These are phyloP conservation scores for Clavaria fumosa DNA, from an alignment of 768 basidiomycete species.

Conservation along the genomic window DNA sequence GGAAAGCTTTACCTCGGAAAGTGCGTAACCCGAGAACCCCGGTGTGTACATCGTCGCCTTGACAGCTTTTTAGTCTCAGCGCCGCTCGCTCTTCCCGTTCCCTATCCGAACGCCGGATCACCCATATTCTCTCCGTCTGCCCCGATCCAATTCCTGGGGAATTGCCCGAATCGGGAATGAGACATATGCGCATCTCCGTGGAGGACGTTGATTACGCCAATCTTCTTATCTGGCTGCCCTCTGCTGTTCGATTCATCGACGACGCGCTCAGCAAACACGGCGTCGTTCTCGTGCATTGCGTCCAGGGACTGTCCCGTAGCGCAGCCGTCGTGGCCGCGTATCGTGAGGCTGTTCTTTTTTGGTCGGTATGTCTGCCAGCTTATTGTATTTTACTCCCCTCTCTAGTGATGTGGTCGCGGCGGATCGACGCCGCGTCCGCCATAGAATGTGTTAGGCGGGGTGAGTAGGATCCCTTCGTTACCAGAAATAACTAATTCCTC, in stretches of 20 bases:
- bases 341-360: slow-evolving; percentile 29
- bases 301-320: slow-evolving; percentile 50
- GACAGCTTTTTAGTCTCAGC: slow-evolving; percentile 33
- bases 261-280: slow-evolving; percentile 42
- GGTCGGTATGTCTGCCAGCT: too few species aligned
- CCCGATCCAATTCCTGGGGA: slow-evolving; percentile 57
- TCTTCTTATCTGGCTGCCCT: slow-evolving; percentile 49
- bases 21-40: slow-evolving; percentile 28
- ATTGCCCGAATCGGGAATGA: slow-evolving; percentile 49
- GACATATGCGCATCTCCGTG: slow-evolving; percentile 54
- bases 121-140: slow-evolving; percentile 70
- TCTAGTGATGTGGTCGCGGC: slow-evolving; percentile 53
- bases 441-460: slow-evolving; percentile 46
- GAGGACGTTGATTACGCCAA: slow-evolving; percentile 59
- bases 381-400: slow-evolving; percentile 8
- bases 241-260: slow-evolving; percentile 52
- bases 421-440: slow-evolving; percentile 40
- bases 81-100: slow-evolving; percentile 59
- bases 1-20: slow-evolving; percentile 59
- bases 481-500: slow-evolving; percentile 1
- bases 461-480: slow-evolving; percentile 15
- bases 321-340: slow-evolving; percentile 66
- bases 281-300: slow-evolving; percentile 49
- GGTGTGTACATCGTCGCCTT: slow-evolving; percentile 9
- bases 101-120: slow-evolving; percentile 58